These are phyloP conservation scores for Microbotryum scabiosae DNA, from an alignment of 1,284 basidiomycete species.

Conservation along the genomic window DNA sequence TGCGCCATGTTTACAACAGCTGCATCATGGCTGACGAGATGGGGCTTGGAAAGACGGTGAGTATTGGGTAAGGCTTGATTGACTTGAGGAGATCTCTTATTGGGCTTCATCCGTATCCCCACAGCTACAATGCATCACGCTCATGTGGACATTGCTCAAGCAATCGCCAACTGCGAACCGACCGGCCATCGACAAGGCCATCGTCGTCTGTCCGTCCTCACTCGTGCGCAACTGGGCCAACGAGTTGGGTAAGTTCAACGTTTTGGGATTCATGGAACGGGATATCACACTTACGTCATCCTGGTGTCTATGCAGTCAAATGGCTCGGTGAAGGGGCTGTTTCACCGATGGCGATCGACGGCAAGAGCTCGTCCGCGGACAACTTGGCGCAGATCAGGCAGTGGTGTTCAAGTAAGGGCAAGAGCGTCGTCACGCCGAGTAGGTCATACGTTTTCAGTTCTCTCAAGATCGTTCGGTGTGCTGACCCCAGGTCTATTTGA, in stretches of 20 bases:
- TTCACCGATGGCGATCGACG: conserved; percentile 74
- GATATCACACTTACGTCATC: background rate
- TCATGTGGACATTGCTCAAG: conserved; percentile 94
- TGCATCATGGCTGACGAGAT: conserved; percentile 99
- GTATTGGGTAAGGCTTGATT: conserved; percentile 11
- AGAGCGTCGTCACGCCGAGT: conserved; percentile 85
- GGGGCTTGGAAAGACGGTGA: conserved; percentile 63
- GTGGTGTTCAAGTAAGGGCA: conserved; percentile 77
- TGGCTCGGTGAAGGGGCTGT: conserved; percentile 83
- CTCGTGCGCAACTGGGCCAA: conserved; percentile 98
- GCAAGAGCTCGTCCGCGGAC: conserved; percentile 76
- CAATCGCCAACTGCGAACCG: conserved; percentile 85
- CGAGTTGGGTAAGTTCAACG: conserved; percentile 58
- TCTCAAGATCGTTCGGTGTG: no score
- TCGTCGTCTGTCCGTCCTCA: conserved; percentile 95
- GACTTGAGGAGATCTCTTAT: background rate
- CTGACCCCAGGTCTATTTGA: no score
- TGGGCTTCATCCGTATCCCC: background rate
- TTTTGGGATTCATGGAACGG: background rate
- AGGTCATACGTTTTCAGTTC: no score
- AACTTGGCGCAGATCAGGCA: conserved; percentile 67
- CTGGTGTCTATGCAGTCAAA: conserved; percentile 53
- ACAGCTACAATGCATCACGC: conserved; percentile 80
- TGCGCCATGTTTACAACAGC: conserved; percentile 21
- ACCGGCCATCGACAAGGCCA: conserved; percentile 89